Evolutionary conservation across 441 rosid species (phyloP).

Genomic region (Syzygium malaccense): DNA sequence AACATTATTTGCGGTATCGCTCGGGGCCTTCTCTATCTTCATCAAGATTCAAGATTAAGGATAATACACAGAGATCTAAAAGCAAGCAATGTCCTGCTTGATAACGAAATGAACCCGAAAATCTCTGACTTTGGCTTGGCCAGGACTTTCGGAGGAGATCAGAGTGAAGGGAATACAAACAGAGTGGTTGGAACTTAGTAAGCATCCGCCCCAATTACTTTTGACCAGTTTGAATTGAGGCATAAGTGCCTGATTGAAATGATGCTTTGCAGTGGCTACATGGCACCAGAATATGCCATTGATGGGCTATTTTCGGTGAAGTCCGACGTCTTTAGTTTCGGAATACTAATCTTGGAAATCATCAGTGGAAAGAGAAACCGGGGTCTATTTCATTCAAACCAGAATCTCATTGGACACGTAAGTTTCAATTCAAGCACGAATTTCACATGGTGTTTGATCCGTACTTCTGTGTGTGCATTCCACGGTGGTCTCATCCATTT

Average conservation of each 20-base stretch:
- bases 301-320: conserved; percentile 28
- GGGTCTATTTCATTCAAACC: conserved; percentile 7
- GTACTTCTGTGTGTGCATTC: background rate
- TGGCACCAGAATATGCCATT: conserved; percentile 31
- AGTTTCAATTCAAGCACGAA: background rate
- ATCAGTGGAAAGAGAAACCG: conserved; percentile 22
- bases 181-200: conserved; percentile 50
- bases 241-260: background rate
- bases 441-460: background rate
- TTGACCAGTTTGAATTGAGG: background rate
- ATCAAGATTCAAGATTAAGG: conserved; percentile 43
- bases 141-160: conserved; percentile 26
- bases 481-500: background rate
- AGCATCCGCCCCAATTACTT: background rate
- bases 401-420: conserved; percentile 28
- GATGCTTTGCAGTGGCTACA: conserved; percentile 20
- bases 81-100: conserved; percentile 32
- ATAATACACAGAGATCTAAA: conserved; percentile 46
- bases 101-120: conserved; percentile 22
- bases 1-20: conserved; percentile 34
- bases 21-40: conserved; percentile 43
- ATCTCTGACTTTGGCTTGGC: conserved; percentile 36
- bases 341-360: conserved; percentile 23
- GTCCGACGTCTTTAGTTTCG: conserved; percentile 37
- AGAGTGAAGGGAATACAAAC: conserved; percentile 21